phyloP scores from a whole-genome alignment of 371 early-diverging fungal species.

The Phascolomyces articulosus region DNA sequence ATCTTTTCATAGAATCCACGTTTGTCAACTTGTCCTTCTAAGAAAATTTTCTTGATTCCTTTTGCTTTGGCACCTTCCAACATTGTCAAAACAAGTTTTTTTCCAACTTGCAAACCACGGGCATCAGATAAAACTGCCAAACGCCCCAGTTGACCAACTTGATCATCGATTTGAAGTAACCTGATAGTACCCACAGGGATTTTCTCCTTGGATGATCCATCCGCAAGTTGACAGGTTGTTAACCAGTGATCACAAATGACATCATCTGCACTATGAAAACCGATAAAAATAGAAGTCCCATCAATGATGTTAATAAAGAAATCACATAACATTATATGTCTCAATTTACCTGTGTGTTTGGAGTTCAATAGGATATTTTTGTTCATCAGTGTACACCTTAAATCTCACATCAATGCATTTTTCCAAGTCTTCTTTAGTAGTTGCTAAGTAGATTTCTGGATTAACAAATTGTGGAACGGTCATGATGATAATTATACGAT shows the following conservation, averaged over 20 bases:
- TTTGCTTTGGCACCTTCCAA: constrained; percentile 24
- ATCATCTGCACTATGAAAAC: constrained; percentile 35
- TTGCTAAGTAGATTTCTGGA: constrained; percentile 1
- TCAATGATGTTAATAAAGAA: no score
- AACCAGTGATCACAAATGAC: constrained; percentile 32
- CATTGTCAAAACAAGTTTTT: constrained; percentile 26
- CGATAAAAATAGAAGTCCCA: no score
- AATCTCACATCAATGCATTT: constrained; percentile 36
- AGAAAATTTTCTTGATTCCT: constrained; percentile 23
- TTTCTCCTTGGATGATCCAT: constrained; percentile 4
- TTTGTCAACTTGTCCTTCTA: constrained; percentile 44
- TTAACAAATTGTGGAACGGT: not conserved
- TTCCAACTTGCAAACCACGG: constrained; percentile 39
- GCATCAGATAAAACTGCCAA: constrained; percentile 38
- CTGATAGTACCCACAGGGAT: constrained; percentile 41
- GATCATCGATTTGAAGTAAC: constrained; percentile 18
- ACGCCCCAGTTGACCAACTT: constrained; percentile 43
- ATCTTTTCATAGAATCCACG: constrained; percentile 46
- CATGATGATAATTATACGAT: no score
- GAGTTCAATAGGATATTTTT: constrained; percentile 34
- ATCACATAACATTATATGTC: no score
- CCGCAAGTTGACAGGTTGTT: constrained; percentile 25
- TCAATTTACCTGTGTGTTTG: no score
- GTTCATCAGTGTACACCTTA: constrained; percentile 41
- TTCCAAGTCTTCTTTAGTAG: constrained; percentile 16